phyloP scores from a whole-genome alignment of 1,139 yeast genomes.

The Candida tropicalis region DNA sequence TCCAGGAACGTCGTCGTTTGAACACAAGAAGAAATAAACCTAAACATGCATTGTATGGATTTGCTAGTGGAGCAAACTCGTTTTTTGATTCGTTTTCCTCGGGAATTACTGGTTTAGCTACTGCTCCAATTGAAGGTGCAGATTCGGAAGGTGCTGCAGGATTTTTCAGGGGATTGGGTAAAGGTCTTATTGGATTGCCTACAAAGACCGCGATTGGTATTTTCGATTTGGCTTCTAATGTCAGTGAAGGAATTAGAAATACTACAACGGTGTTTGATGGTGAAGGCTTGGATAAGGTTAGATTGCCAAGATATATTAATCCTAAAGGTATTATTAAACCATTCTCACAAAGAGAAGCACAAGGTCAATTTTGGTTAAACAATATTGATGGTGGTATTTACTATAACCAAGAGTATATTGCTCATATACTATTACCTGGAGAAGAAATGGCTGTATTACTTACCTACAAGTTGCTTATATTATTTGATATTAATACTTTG shows the following conservation, averaged over 20 bases:
- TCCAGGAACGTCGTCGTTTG: constrained; percentile 79
- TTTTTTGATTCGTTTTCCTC: constrained; percentile 84
- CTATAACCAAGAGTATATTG: constrained; percentile 73
- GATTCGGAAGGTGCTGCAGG: constrained; percentile 84
- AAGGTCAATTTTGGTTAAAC: constrained; percentile 93
- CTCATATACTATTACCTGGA: constrained; percentile 83
- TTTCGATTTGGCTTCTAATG: constrained; percentile 88
- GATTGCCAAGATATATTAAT: constrained; percentile 78
- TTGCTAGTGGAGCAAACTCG: constrained; percentile 86
- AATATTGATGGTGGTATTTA: constrained; percentile 78
- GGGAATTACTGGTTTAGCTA: constrained; percentile 88
- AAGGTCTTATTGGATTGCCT: constrained; percentile 92
- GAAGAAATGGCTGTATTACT: constrained; percentile 77
- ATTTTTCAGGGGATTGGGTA: constrained; percentile 90
- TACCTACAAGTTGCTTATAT: constrained; percentile 69
- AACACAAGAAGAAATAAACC: constrained; percentile 78
- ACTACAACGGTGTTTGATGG: constrained; percentile 91
- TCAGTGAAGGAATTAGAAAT: constrained; percentile 91
- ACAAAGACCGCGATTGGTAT: constrained; percentile 96
- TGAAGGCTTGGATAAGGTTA: constrained; percentile 75
- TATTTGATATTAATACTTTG: constrained; percentile 67
- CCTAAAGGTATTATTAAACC: constrained; percentile 72
- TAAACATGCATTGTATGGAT: constrained; percentile 85
- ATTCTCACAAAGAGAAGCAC: constrained; percentile 81
- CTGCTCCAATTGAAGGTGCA: constrained; percentile 91